Evolutionary conservation across 2,329 filamentous ascomycete species (phyloP).

Genomic region (Diaporthe velutina): DNA sequence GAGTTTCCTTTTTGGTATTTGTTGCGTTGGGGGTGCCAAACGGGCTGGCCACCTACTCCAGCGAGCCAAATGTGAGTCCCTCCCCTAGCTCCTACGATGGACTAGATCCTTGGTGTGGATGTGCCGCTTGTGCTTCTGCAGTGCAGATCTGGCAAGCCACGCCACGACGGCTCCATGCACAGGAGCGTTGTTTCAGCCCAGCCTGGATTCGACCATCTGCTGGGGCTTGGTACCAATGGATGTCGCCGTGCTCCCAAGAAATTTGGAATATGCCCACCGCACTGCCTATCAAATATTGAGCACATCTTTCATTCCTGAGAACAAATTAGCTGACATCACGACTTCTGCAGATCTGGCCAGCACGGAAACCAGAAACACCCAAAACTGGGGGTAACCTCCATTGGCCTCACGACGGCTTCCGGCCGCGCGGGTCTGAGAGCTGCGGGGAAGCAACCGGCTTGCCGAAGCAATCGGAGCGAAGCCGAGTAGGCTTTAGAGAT

Average conservation of each 20-base stretch:
- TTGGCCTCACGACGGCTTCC: constrained; percentile 15
- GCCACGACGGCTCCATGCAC: constrained; percentile 31
- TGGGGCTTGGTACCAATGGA: constrained; percentile 22
- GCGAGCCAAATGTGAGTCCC: constrained; percentile 27
- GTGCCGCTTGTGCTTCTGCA: constrained; percentile 32
- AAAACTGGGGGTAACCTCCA: neutral
- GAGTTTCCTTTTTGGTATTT: constrained; percentile 19
- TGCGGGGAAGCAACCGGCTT: constrained; percentile 23
- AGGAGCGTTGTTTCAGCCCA: constrained; percentile 34
- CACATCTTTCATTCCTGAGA: neutral
- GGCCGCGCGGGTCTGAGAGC: constrained; percentile 31
- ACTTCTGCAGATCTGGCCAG: constrained; percentile 16
- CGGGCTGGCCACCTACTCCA: neutral
- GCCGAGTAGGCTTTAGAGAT: constrained; percentile 7
- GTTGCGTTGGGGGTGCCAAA: neutral
- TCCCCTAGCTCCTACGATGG: neutral
- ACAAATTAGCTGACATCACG: constrained; percentile 32
- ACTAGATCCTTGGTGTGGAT: constrained; percentile 28
- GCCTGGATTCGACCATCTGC: constrained; percentile 13
- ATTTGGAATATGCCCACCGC: neutral
- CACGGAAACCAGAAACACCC: neutral
- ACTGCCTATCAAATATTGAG: neutral
- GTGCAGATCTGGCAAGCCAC: constrained; percentile 33
- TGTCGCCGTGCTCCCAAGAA: constrained; percentile 18
- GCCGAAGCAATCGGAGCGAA: constrained; percentile 30